phyloP scores from a whole-genome alignment of 371 early-diverging fungal genomes.

The Capillidium rhysosporum region DNA sequence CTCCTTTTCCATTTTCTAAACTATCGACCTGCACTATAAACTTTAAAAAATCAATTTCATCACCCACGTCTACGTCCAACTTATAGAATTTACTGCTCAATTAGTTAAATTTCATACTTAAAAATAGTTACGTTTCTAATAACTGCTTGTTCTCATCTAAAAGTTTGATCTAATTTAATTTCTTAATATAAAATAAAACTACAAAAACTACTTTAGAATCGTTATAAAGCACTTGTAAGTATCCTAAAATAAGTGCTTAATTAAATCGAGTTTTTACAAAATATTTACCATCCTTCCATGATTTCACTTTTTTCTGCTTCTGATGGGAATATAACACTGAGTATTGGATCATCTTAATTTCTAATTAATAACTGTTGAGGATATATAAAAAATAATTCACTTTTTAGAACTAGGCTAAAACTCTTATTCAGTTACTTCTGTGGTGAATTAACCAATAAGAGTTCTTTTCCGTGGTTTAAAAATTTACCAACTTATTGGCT shows the following conservation, averaged over 20 bases:
- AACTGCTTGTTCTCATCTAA: not conserved
- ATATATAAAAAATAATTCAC: no score
- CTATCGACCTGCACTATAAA: slow-evolving; percentile 15
- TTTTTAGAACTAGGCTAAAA: no score
- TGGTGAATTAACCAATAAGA: no score
- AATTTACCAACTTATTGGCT: no score
- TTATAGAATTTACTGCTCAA: slow-evolving; percentile 9
- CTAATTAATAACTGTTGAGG: no score
- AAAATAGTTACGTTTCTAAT: not conserved
- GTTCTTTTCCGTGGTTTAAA: no score
- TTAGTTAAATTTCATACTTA: not conserved
- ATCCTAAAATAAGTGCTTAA: not conserved
- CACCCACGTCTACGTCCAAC: slow-evolving; percentile 15
- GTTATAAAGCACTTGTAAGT: not conserved
- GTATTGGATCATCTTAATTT: slow-evolving; percentile 11
- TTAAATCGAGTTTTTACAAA: not conserved
- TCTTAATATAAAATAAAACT: not conserved
- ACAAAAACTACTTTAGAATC: not conserved
- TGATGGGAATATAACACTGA: slow-evolving; percentile 23
- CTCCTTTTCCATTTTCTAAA: not conserved
- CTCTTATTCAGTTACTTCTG: no score
- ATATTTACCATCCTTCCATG: slow-evolving; percentile 29
- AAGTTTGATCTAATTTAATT: not conserved
- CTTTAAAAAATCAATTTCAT: slow-evolving; percentile 27
- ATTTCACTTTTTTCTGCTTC: slow-evolving; percentile 26